Evolutionary conservation across 129 eudicot genomes (phyloP).

Genomic region (Lactuca sativa): DNA sequence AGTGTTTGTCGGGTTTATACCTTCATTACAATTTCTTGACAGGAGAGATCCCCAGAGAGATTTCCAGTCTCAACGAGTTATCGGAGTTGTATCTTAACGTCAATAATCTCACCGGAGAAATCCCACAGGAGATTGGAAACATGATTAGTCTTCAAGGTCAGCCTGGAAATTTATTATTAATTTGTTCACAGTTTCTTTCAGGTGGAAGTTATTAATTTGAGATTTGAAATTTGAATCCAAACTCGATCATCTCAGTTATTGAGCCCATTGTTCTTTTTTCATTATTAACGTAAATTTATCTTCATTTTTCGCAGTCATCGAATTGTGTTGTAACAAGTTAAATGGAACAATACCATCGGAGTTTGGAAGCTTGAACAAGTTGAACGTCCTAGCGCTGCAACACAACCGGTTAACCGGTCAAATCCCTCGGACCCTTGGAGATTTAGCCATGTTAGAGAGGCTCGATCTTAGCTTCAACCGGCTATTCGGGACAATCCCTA

Average conservation of each 20-base stretch:
- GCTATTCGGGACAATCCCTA: slow-evolving; percentile 62
- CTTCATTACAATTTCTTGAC: slow-evolving; percentile 79
- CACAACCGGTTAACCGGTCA: slow-evolving; percentile 53
- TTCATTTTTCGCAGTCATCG: slow-evolving; percentile 50
- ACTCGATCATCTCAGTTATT: background rate
- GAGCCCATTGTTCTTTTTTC: background rate
- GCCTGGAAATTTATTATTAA: background rate
- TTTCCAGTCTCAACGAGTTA: slow-evolving; percentile 66
- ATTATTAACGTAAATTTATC: background rate
- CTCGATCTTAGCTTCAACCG: slow-evolving; percentile 73
- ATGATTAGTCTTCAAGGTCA: slow-evolving; percentile 86
- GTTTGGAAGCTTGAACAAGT: slow-evolving; percentile 59
- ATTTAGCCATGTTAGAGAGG: slow-evolving; percentile 52
- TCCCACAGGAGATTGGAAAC: slow-evolving; percentile 61
- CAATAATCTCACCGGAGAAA: slow-evolving; percentile 68
- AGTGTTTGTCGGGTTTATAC: slow-evolving; percentile 82
- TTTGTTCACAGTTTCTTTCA: background rate
- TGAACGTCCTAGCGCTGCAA: slow-evolving; percentile 54
- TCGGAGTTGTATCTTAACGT: slow-evolving; percentile 84
- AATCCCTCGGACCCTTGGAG: slow-evolving; percentile 68
- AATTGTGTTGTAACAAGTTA: slow-evolving; percentile 66
- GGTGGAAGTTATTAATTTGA: background rate
- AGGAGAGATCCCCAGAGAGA: slow-evolving; percentile 75
- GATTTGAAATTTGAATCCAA: slow-evolving; percentile 5
- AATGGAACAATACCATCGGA: slow-evolving; percentile 73